Base-by-base conservation (phyloP, 306 rosid species). In the Ochetophila trinervis region DNA sequence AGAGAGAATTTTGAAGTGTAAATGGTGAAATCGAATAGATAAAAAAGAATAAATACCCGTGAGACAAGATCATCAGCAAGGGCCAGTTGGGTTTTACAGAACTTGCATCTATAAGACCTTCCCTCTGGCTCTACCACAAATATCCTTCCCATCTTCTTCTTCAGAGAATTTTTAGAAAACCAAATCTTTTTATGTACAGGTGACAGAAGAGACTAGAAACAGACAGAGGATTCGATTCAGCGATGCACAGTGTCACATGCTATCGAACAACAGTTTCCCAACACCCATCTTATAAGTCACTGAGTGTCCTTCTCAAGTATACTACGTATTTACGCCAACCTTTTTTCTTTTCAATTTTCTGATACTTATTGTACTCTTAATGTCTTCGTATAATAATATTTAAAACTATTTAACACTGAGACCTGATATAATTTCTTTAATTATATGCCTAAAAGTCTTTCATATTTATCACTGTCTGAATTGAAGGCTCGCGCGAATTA, bases 61-160 rank as follows among this genome's bases (percentile, higher is more conserved):
- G 98, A 92, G 71, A 84, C 85, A 61, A 90, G 83, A 73, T 89
- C 94, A 55, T 85, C 85, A 5, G 68, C 85, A 17, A 85, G 90
- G 44, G 95, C 92, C 74, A 91, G 76, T 75, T 82, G 96, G 78
- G 95, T 91, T 50, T 76, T 85, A 77, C 98, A 91, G 86, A 83
- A 91, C 69, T 85, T 87, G 90, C 98, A 91, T 82, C 95, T 85
- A 30, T 88, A 88, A 8, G 84, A 86, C 81, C 95, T 83, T 20
- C 95, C 98, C 45, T 91, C 98, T 44, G 79, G 78, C 77, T 91
- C 98, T 77, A 88, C 87, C 72, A 75, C 91, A 61, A 88, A 88
- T 50, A 89, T 59, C 78, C 92, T 86, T 69, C 90, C 98, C 95
- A 89, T 88, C 60, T 72, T 16, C 20, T 50, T 16, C 54, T 50